Evolutionary conservation across 306 rosid genomes (phyloP), one percentile per base, ranked within the genome.

Genomic region (Senna tora): DNA sequence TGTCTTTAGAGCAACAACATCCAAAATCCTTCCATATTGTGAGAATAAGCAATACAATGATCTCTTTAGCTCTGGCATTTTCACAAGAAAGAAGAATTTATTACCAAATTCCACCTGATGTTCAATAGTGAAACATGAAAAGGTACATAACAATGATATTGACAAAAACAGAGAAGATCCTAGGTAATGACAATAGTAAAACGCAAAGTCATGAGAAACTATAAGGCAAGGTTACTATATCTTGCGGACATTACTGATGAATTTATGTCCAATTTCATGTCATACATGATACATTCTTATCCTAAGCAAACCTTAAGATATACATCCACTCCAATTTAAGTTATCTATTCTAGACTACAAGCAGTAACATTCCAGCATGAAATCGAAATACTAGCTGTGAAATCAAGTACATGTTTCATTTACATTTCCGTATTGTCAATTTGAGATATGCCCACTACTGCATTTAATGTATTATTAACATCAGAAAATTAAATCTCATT

Each of bases 21-120:
- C 97, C 82, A 95, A 81, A 67, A 95, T 91, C 59, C 88, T 91
- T 73, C 99, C 99, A 85, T 89, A 95, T 76, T 91, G 99, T 74
- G 99, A 95, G 86, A 95, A 95, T 66, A 95, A 85, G 82, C 93
- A 85, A 74, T 95, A 95, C 14, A 95, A 80, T 15, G 97, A 88
- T 80, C 99, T 89, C 90, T 95, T 95, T 82, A 95, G 87, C 70
- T 95, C 99, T 95, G 85, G 75, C 75, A 61, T 51, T 57, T 65
- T 19, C 47, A 68, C 66, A 69, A 59, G 6, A 47, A 28, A 68
- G 57, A 64, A 67, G 3, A 51, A 51, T 30, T 36, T 42, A 70
- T 21, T 2, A 34, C 52, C 30, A 62, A 43, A 61, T 55, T 22
- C 43, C 39, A 49, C 50, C 66, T 62, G 2, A 43, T 50, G 72